These are phyloP conservation scores for Lathyrus tuberosus DNA, from an alignment of 306 rosid species.

Conservation along the genomic window DNA sequence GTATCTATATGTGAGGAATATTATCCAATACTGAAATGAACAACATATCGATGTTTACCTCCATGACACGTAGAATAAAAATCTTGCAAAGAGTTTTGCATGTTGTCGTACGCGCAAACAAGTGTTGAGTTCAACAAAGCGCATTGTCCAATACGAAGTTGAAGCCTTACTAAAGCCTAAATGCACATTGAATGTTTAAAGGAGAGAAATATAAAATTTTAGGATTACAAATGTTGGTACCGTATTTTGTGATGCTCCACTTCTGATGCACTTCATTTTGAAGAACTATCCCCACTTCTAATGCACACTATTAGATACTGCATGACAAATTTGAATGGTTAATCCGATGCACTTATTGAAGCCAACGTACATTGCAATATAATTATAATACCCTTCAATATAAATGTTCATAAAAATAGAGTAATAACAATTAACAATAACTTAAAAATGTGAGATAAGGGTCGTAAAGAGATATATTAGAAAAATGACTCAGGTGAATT, in stretches of 20 bases:
- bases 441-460: constrained; percentile 30
- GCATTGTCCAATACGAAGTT: constrained; percentile 66
- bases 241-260: too few species aligned
- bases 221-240: constrained; percentile 27
- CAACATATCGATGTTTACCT: constrained; percentile 50
- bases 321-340: too few species aligned
- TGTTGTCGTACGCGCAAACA: constrained; percentile 56
- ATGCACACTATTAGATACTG: too few species aligned
- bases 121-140: constrained; percentile 60
- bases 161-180: constrained; percentile 71
- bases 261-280: too few species aligned
- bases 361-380: constrained; percentile 13
- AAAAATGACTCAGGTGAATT: constrained; percentile 30
- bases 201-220: constrained; percentile 24
- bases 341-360: too few species aligned
- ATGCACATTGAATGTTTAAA: constrained; percentile 30
- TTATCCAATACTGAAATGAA: constrained; percentile 22
- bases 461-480: constrained; percentile 29
- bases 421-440: constrained; percentile 20
- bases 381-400: constrained; percentile 12
- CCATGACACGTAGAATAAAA: constrained; percentile 56
- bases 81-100: constrained; percentile 57
- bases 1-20: neutral
- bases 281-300: too few species aligned
- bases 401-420: neutral